These are phyloP conservation scores for Diutina neorugosa DNA, from an alignment of 1,139 yeast genomes.

Conservation along the genomic window DNA sequence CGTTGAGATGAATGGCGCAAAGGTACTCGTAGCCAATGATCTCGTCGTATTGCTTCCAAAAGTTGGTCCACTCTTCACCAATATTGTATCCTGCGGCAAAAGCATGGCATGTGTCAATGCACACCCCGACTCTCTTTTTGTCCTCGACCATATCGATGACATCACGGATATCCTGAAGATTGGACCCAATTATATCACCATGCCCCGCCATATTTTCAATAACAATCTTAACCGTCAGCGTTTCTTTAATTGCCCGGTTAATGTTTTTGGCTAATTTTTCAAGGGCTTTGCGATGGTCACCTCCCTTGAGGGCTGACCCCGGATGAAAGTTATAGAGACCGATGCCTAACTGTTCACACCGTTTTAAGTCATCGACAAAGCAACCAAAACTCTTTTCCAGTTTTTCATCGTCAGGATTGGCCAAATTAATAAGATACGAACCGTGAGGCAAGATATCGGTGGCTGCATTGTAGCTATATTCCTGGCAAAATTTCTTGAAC, in stretches of 20 bases:
- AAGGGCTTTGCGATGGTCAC: conserved; percentile 56
- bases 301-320: conserved; percentile 65
- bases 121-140: conserved; percentile 79
- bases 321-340: conserved; percentile 93
- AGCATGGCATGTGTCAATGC: conserved; percentile 90
- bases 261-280: conserved; percentile 62
- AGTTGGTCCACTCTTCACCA: conserved; percentile 44
- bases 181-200: conserved; percentile 80
- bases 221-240: conserved; percentile 72
- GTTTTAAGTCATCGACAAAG: conserved; percentile 72
- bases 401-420: conserved; percentile 78
- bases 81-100: conserved; percentile 96
- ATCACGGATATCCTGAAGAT: conserved; percentile 58
- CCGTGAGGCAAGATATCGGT: conserved; percentile 90
- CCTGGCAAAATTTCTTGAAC: conserved; percentile 50
- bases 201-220: conserved; percentile 98
- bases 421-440: conserved; percentile 82
- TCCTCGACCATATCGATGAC: conserved; percentile 70
- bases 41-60: conserved; percentile 66
- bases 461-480: conserved; percentile 55
- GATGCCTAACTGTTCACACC: conserved; percentile 79
- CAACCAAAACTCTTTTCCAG: conserved; percentile 64
- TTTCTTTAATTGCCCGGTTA: conserved; percentile 63
- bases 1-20: conserved; percentile 78
- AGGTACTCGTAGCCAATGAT: conserved; percentile 66